These are phyloP conservation scores for Boletus pseudopeckii DNA, from an alignment of 768 basidiomycete genomes.

Conservation along the genomic window DNA sequence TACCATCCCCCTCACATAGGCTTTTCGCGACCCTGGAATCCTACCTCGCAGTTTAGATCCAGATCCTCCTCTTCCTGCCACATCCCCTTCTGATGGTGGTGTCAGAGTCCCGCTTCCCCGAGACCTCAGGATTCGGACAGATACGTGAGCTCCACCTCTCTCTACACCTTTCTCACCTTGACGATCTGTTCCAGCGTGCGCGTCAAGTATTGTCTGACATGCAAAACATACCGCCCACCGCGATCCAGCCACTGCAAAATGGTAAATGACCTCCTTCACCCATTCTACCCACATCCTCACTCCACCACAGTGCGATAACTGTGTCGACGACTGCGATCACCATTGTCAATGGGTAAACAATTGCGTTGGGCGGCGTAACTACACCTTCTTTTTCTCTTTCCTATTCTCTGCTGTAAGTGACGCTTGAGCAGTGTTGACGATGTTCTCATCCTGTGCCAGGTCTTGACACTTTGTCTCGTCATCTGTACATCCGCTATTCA, in stretches of 20 bases:
- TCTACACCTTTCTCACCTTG: not conserved
- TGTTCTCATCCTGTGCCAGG: conserved; percentile 39
- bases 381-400: conserved; percentile 87
- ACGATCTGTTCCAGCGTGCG: conserved; percentile 54
- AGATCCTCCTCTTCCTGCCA: conserved; percentile 72
- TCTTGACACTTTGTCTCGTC: conserved; percentile 68
- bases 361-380: conserved; percentile 93
- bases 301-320: conserved; percentile 81
- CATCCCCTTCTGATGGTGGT: conserved; percentile 60
- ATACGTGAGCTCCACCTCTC: conserved; percentile 52
- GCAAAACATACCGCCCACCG: conserved; percentile 89
- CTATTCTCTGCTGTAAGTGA: conserved; percentile 69
- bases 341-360: conserved; percentile 93
- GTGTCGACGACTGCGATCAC: conserved; percentile 93
- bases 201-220: conserved; percentile 93
- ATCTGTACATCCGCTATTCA: conserved; percentile 84
- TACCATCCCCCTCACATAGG: conserved; percentile 37
- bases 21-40: conserved; percentile 83
- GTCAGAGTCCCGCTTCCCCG: conserved; percentile 68
- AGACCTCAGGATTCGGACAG: conserved; percentile 74
- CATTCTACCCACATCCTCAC: not conserved
- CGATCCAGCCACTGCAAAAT: conserved; percentile 94
- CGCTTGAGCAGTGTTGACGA: not conserved
- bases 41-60: conserved; percentile 84
- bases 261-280: conserved; percentile 39